Evolutionary conservation across 352 stramenopile species (phyloP).

Genomic region (Globisporangium parvum): DNA sequence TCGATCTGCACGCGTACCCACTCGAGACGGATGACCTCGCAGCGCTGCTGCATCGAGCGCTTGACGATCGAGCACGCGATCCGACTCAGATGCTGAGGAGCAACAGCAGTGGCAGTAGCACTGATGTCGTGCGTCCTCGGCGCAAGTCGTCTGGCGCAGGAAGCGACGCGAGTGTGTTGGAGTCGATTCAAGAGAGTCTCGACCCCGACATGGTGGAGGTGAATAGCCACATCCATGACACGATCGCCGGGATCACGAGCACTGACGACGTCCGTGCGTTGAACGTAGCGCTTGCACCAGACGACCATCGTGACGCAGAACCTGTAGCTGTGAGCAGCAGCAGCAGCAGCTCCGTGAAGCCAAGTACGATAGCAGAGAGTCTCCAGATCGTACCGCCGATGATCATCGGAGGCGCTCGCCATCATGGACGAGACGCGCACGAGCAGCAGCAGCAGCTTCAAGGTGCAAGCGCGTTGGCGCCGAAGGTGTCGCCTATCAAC

Average conservation of each 20-base stretch:
- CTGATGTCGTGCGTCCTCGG: not conserved
- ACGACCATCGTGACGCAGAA: no score
- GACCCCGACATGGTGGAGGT: slow-evolving; percentile 1
- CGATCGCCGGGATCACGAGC: slow-evolving; percentile 4
- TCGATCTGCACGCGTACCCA: slow-evolving; percentile 11
- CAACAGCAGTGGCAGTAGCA: not conserved
- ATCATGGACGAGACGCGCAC: not conserved
- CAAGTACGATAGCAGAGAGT: slow-evolving; percentile 7
- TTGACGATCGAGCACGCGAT: not conserved
- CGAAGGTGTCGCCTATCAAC: not conserved
- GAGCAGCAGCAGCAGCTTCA: not conserved
- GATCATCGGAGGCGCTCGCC: not conserved
- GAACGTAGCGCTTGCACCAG: not conserved
- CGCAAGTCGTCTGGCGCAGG: slow-evolving; percentile 4
- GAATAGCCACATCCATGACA: slow-evolving; percentile 9
- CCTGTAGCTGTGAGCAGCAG: not conserved
- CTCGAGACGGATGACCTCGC: slow-evolving; percentile 3
- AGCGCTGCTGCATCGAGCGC: slow-evolving; percentile 7
- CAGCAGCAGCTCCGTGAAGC: not conserved
- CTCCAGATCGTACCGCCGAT: slow-evolving; percentile 13
- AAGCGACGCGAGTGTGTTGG: slow-evolving; percentile 1
- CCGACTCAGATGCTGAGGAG: not conserved
- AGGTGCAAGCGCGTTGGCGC: not conserved
- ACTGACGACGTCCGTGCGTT: slow-evolving; percentile 1
- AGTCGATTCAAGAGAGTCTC: slow-evolving; percentile 5